These are phyloP conservation scores for Raphidocelis subcapitata DNA, from an alignment of 139 green algal species.

Conservation along the genomic window DNA sequence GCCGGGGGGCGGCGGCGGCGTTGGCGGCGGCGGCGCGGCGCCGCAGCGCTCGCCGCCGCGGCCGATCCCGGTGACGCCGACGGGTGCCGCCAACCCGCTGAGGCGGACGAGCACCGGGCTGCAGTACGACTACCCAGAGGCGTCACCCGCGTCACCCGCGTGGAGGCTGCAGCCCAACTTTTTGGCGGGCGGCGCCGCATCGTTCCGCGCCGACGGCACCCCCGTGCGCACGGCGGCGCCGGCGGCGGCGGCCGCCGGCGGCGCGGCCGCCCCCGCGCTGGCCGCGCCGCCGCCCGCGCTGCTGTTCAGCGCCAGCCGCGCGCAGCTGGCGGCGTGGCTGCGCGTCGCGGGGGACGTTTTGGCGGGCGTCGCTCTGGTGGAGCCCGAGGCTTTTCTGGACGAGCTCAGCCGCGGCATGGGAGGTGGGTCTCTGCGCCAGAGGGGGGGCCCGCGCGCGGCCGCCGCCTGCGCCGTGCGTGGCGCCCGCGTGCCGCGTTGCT, in stretches of 20 bases:
- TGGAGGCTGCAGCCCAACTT: neutral
- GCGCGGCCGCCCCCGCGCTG: neutral
- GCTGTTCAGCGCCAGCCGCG: neutral
- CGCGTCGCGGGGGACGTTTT: constrained; percentile 9
- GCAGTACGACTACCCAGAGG: neutral
- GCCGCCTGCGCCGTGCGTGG: neutral
- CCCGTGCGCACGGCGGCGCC: neutral
- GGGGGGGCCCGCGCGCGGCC: too few species aligned
- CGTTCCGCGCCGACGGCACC: neutral
- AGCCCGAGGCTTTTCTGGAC: constrained; percentile 12
- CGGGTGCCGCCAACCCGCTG: too few species aligned
- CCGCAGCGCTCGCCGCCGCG: too few species aligned
- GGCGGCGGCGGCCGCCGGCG: neutral
- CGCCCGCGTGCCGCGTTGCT: neutral
- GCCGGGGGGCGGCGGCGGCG: too few species aligned
- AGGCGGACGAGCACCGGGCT: too few species aligned
- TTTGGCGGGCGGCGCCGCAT: neutral
- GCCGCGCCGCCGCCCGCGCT: neutral
- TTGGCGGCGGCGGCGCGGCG: too few species aligned
- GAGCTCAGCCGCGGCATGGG: constrained; percentile 20
- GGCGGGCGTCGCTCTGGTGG: constrained; percentile 9
- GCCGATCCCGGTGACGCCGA: too few species aligned
- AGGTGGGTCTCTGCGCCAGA: neutral
- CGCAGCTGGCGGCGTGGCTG: constrained; percentile 15
- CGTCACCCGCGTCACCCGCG: neutral